Evolutionary conservation across 768 basidiomycete species (phyloP), one percentile per base, ranked within the genome.

Genomic region (Leucogyrophana mollusca): DNA sequence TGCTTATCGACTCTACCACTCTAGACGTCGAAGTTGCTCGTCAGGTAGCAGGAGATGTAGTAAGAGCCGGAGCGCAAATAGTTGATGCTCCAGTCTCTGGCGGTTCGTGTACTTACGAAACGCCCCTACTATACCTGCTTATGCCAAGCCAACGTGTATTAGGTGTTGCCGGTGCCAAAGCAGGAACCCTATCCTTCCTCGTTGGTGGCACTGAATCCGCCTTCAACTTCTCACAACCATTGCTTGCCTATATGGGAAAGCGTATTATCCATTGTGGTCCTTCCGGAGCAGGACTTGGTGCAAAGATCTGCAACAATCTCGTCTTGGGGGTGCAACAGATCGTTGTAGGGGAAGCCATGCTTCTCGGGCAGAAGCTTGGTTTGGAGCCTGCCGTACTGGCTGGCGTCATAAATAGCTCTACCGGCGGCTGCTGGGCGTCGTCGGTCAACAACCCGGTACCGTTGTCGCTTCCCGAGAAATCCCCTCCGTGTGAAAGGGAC

Each of bases 71-170:
- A 20, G 90, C 84, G 6, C 67, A 67, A 33, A 92, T 96, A 82
- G 75, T 96, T 17, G 94, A 97, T 61, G 93, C 94, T 4, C 94
- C 94, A 3, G 94, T 97, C 1, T 94, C 91, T 39, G 94, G 94
- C 46, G 94, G 91, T 87, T 60, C 45, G 80, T 65, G 33, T 46
- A 30, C n/a, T 46, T 47, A 8, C 13, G 35, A 44, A 21, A 14
- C 16, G 41, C 43, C 40, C 22, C 46, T 45, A 32, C 22, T 21
- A 37, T 35, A n/a, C 8, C 20, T 44, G 40, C 13, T 32, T 36
- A 27, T 41, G 13, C 38, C 21, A 22, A 10, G 6, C 51, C 30
- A 43, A 22, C 38, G 21, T 34, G 25, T 24, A 22, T 32, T 51
- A 90, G 87, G 92, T 25, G 90, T 92, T 9, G 72, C 86, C 11